Evolutionary conservation across 305 asterid genomes (phyloP).

Genomic region (Fraxinus dipetala): DNA sequence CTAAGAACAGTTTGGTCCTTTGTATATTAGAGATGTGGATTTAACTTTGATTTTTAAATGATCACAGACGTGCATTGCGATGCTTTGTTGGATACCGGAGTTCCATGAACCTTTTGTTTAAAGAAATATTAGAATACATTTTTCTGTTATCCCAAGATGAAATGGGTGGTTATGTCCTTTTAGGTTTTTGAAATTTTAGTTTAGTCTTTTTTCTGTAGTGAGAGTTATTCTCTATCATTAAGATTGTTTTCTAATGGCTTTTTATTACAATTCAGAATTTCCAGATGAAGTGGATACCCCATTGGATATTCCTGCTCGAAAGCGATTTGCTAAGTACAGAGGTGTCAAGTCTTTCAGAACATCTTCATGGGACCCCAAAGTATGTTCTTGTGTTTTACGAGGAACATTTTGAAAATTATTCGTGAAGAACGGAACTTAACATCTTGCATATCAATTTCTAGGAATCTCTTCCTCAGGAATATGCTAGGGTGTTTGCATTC

Average conservation of each 20-base stretch:
- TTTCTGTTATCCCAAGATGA: not conserved
- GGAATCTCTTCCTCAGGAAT: slow-evolving; percentile 97
- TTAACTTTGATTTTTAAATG: not conserved
- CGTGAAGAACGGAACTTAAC: slow-evolving; percentile 11
- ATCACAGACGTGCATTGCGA: not conserved
- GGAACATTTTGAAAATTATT: slow-evolving; percentile 7
- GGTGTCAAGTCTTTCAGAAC: slow-evolving; percentile 93
- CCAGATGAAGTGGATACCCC: slow-evolving; percentile 99
- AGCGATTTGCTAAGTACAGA: slow-evolving; percentile 90
- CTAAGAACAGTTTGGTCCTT: not conserved
- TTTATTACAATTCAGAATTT: slow-evolving; percentile 47
- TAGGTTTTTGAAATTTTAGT: not conserved
- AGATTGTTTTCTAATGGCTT: slow-evolving; percentile 22
- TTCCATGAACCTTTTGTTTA: not conserved
- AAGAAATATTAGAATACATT: not conserved
- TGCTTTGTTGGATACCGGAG: not conserved
- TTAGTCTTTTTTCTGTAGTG: not conserved
- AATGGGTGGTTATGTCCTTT: not conserved
- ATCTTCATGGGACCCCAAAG: slow-evolving; percentile 97
- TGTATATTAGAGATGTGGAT: not conserved
- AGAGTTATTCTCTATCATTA: not conserved
- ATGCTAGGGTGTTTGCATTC: slow-evolving; percentile 82
- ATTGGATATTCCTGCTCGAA: slow-evolving; percentile 79
- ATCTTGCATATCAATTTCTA: slow-evolving; percentile 35
- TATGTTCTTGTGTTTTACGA: slow-evolving; percentile 33